Evolutionary conservation across 768 basidiomycete species (phyloP), one percentile per base, ranked within the genome.

Genomic region (Trametes cubensis): DNA sequence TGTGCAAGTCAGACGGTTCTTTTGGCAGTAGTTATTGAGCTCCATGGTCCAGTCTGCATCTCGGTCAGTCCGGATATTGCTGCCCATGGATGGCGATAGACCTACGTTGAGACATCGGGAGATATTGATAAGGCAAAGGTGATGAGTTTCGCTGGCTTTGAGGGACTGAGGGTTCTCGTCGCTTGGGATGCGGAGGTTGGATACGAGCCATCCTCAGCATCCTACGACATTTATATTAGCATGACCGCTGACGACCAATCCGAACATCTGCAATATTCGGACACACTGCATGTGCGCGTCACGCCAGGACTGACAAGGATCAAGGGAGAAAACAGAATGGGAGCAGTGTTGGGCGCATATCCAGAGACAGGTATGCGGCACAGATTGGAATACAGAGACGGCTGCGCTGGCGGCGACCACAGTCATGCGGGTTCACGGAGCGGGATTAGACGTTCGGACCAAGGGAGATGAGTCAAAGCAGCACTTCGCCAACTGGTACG

Each of bases 21-120:
- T 51, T 57, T 73, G 72, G 26, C 67, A 46, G 15, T 60, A 62
- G 57, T 73, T 74, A 55, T 74, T 73, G 18, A 74, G 58, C 30
- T 71, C 61, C 63, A 71, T 65, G 41, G 68, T 46, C 44, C 61
- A 59, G 41, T 71, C 70, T 71, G 23, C 20, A 28, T 28, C 4
- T 7, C 3, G 13, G 28, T n/a, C 41, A 50, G 25, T 44, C 4
- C 17, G 30, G 13, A n/a, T 17, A 45, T 21, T n/a, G 15, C 20
- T 15, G 4, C 18, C 34, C 10, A 11, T 34, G 10, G 10, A 34
- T 34, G 34, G 34, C 11, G 11, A 6, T 34, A 10, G 10, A 34
- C 34, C 34, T 34, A 34, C 34, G 34, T 34, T 34, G 28, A 48
- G 41, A 62, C 48, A 64, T 58, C 18, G 40, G 21, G 7, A 28